These are phyloP conservation scores for Ambrosia artemisiifolia DNA, from an alignment of 129 eudicot genomes.

Conservation along the genomic window DNA sequence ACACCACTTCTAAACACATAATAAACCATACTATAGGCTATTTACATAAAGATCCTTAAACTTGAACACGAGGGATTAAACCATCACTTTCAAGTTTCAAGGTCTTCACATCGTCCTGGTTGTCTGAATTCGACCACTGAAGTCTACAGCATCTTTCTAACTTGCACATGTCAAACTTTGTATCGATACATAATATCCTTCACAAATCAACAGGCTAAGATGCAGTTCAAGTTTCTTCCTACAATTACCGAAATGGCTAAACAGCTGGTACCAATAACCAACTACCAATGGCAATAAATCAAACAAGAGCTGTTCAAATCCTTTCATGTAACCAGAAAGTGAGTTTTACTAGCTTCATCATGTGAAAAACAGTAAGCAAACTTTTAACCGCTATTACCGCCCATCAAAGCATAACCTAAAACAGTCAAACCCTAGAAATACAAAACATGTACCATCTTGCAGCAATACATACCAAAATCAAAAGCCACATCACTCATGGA, in stretches of 20 bases:
- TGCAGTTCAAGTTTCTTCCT: constrained; percentile 66
- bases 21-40: no score
- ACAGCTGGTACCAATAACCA: not conserved
- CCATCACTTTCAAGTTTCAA: not conserved
- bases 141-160: not conserved
- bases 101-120: not conserved
- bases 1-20: no score
- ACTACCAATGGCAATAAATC: constrained; percentile 49
- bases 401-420: no score
- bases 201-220: constrained; percentile 47
- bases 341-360: not conserved
- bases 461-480: no score
- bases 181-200: not conserved
- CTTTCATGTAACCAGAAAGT: constrained; percentile 29
- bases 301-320: constrained; percentile 47
- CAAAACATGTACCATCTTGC: no score
- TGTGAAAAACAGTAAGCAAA: no score
- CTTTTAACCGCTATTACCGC: no score
- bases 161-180: not conserved
- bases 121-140: not conserved
- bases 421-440: no score
- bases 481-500: no score
- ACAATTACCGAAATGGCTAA: constrained; percentile 61
- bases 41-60: no score
- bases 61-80: no score